Evolutionary conservation across 1,284 basidiomycete genomes (phyloP), one percentile per base, ranked within the genome.

Genomic region (Heimioporus retisporus): DNA sequence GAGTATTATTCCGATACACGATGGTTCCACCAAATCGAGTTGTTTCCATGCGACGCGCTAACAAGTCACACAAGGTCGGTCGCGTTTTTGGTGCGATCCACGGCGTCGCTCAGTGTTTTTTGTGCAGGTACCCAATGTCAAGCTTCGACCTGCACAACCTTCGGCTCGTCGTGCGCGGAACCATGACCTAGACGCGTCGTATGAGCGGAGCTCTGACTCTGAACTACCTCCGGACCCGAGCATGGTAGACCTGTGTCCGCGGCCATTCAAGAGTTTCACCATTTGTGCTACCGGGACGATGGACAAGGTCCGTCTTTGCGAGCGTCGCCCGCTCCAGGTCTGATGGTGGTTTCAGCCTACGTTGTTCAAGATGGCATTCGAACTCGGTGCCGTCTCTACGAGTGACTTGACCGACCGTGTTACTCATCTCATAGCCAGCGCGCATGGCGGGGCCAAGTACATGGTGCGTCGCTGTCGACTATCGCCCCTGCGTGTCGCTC

Each of bases 401-500:
- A 85, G 80, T 25, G 90, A 92, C 64, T 89, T 96, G 63, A 95
- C 93, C 0, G 92, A 94, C 75, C 85, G 85, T 60, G 92, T 94
- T 40, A 96, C 94, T 0, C 94, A 96, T 79, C 85, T 96, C 48
- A 82, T 96, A 56, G 92, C 94, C 2, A 82, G 81, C 35, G 81
- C 81, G 21, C 89, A 91, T 68, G 92, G 92, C 10, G 90, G 93
- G 28, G 85, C 90, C n/a, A 96, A 96, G 76, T 96, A 96, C 75
- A 81, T 76, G 75, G 93, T 88, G 53, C 60, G 85, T 77, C 25
- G 55, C 48, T 55, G 66, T 25, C 48, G 10, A 6, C 25, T 21
- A 44, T 55, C 10, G 46, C 40, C n/a, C 8, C 28, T 58, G 50
- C 42, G 65, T 18, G 51, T 63, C n/a, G 10, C 68, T 72, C 61